Evolutionary conservation across 331 rosid genomes (phyloP).

Genomic region (Cydonia oblonga): DNA sequence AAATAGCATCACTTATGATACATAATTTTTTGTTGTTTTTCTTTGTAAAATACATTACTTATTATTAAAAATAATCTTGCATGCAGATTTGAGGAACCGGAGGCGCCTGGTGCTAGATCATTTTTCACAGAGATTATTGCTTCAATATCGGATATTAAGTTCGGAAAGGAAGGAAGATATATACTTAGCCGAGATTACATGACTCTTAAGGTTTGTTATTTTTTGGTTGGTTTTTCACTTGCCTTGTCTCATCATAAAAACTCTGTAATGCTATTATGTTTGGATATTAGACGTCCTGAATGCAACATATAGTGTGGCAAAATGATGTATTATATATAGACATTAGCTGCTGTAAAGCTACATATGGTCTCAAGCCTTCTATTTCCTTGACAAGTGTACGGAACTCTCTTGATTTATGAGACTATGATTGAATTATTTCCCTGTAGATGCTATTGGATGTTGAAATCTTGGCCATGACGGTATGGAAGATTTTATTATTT

Average conservation of each 20-base stretch:
- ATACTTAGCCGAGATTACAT: constrained; percentile 98
- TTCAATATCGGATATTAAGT: constrained; percentile 90
- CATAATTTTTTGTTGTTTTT: neutral
- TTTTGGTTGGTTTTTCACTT: constrained; percentile 4
- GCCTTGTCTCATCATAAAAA: neutral
- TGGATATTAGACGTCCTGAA: neutral
- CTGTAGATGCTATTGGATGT: neutral
- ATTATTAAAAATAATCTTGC: neutral
- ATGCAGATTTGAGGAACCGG: constrained; percentile 92
- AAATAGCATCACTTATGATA: neutral
- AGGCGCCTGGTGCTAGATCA: constrained; percentile 88
- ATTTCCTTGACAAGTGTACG: neutral
- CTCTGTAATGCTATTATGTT: neutral
- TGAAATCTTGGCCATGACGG: neutral
- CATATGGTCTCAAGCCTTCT: neutral
- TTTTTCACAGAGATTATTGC: constrained; percentile 98
- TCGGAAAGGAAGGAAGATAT: constrained; percentile 90
- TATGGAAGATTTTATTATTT: neutral
- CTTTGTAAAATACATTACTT: neutral
- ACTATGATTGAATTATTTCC: neutral
- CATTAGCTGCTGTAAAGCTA: neutral
- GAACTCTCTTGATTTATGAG: neutral
- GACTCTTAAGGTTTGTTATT: constrained; percentile 74
- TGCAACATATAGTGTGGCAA: neutral
- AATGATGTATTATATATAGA: neutral